Percentiles rank a stretch among this genome's conserved stretches.
Evolutionary conservation across 1,139 yeast genomes (phyloP).

Genomic region (Hansenula lynferdii): DNA sequence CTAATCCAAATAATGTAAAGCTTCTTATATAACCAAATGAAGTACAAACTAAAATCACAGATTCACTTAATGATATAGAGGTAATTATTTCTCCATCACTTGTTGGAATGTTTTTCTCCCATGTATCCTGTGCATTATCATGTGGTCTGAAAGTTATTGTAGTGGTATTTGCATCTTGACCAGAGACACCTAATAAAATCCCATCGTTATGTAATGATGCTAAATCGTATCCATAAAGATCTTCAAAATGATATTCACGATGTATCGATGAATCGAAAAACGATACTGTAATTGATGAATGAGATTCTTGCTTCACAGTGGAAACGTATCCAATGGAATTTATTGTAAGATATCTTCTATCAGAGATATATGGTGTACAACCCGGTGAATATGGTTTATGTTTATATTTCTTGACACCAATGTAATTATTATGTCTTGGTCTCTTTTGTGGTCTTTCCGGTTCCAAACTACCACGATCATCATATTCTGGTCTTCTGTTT

Average conservation of each 20-base stretch:
- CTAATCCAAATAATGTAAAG: conserved; percentile 52
- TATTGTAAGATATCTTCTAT: conserved; percentile 75
- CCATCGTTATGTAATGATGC: conserved; percentile 72
- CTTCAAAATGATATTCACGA: conserved; percentile 85
- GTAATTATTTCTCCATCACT: conserved; percentile 42
- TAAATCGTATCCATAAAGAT: conserved; percentile 62
- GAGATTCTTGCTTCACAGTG: conserved; percentile 58
- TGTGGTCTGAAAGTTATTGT: conserved; percentile 39
- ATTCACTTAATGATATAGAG: conserved; percentile 46
- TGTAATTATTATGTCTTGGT: not conserved
- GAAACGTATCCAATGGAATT: conserved; percentile 80
- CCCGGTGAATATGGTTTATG: conserved; percentile 57
- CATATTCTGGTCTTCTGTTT: conserved; percentile 15
- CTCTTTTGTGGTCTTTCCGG: conserved; percentile 2
- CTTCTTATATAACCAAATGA: conserved; percentile 51
- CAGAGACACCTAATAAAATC: conserved; percentile 54
- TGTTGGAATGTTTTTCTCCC: conserved; percentile 37
- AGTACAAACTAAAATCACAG: conserved; percentile 47
- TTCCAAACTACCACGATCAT: conserved; percentile 6
- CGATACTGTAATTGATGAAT: conserved; percentile 74
- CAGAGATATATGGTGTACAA: conserved; percentile 73
- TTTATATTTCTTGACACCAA: conserved; percentile 10
- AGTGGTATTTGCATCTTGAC: conserved; percentile 23
- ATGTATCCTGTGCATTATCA: conserved; percentile 28
- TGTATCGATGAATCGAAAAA: conserved; percentile 81